These are phyloP conservation scores for Xerocomus nothofagi DNA, from an alignment of 1,284 basidiomycete genomes.

Conservation along the genomic window DNA sequence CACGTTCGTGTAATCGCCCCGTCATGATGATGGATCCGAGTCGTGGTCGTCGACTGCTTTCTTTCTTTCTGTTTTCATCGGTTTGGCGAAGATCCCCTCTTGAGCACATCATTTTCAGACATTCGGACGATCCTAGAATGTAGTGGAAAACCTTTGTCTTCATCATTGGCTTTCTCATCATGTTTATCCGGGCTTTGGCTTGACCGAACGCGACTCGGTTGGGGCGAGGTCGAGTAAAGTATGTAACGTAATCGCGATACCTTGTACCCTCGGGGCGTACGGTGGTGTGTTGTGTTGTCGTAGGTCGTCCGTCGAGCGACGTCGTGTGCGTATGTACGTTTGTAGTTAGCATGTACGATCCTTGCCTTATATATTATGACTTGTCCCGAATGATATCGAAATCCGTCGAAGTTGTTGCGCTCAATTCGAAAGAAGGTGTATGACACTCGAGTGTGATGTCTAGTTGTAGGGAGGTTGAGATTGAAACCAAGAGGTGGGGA, in stretches of 20 bases:
- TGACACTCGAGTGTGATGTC: background rate
- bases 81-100: background rate
- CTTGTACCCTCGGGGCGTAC: constrained; percentile 13
- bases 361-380: constrained; percentile 21
- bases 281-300: constrained; percentile 1
- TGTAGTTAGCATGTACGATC: constrained; percentile 11
- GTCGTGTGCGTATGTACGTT: constrained; percentile 11
- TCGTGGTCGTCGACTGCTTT: background rate
- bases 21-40: background rate
- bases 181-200: constrained; percentile 13
- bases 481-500: background rate
- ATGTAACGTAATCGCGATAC: constrained; percentile 27
- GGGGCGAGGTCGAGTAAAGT: constrained; percentile 8
- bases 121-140: constrained; percentile 27
- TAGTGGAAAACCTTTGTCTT: constrained; percentile 1
- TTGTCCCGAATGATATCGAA: background rate
- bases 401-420: background rate
- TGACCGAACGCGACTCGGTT: constrained; percentile 6
- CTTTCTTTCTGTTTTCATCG: background rate
- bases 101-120: background rate
- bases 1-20: constrained; percentile 18
- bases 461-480: no score
- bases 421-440: background rate
- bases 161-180: background rate
- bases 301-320: background rate